Percentiles rank a stretch among this genome's conserved stretches.
These are phyloP conservation scores for Sporothrix brasiliensis DNA, from an alignment of 2,329 filamentous ascomycete genomes.

Conservation along the genomic window DNA sequence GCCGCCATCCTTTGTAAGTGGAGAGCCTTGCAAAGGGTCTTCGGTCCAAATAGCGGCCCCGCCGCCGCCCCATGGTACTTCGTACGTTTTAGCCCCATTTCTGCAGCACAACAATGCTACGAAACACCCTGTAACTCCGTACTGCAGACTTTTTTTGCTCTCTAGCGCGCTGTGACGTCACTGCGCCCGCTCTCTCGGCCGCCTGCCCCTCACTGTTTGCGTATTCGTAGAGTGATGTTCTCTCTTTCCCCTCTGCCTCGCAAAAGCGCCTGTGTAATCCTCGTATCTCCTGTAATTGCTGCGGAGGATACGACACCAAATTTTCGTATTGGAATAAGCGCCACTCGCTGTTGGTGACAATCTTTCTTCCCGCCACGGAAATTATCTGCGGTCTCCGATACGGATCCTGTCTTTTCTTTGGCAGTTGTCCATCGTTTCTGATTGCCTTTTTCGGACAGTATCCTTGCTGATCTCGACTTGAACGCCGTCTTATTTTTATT, in stretches of 20 bases:
- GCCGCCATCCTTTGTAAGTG: background rate
- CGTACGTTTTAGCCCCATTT: background rate
- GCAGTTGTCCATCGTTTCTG: background rate
- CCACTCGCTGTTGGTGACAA: conserved; percentile 1
- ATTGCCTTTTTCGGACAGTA: background rate
- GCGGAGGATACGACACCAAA: background rate
- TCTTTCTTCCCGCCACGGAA: conserved; percentile 3
- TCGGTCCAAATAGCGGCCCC: background rate
- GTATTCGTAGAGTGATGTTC: background rate
- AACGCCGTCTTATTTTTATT: background rate
- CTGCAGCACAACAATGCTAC: background rate
- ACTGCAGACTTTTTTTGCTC: conserved; percentile 3
- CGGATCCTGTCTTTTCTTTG: background rate
- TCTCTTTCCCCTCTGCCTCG: background rate
- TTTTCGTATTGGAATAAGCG: background rate
- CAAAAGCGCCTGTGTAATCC: background rate
- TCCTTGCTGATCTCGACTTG: background rate
- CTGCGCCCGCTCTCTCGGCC: background rate
- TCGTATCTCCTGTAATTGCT: background rate
- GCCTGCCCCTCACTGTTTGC: conserved; percentile 9
- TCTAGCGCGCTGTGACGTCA: conserved; percentile 17
- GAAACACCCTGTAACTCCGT: too few relatives aligned
- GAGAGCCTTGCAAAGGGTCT: background rate
- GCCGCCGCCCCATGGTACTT: background rate
- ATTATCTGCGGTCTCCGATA: conserved; percentile 3